Conservation (phyloP, 306 rosid genomes). For the apple (Malus domestica) region ASM211411v1 NC_041790.1:9974001-9974500, state of each 20-base stretch:
- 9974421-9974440: too few species aligned
- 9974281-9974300: not conserved
- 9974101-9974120: too few species aligned
- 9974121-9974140: too few species aligned
- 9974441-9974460: not conserved
- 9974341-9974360: not conserved
- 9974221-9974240: too few species aligned
- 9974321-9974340: not conserved
- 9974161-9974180: too few species aligned
- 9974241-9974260: not conserved
- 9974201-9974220: too few species aligned
- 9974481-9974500: conserved; percentile 13
- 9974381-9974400: not conserved
- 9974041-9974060: not conserved
- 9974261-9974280: not conserved
- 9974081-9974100: too few species aligned
- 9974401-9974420: not conserved
- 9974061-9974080: too few species aligned
- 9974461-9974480: conserved; percentile 18
- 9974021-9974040: not conserved
- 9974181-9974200: too few species aligned
- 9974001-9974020: not conserved
- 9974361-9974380: not conserved
- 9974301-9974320: not conserved
- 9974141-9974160: too few species aligned